These are phyloP conservation scores for Fusarium tuaranense DNA, from an alignment of 2,329 filamentous ascomycete genomes.

Conservation along the genomic window DNA sequence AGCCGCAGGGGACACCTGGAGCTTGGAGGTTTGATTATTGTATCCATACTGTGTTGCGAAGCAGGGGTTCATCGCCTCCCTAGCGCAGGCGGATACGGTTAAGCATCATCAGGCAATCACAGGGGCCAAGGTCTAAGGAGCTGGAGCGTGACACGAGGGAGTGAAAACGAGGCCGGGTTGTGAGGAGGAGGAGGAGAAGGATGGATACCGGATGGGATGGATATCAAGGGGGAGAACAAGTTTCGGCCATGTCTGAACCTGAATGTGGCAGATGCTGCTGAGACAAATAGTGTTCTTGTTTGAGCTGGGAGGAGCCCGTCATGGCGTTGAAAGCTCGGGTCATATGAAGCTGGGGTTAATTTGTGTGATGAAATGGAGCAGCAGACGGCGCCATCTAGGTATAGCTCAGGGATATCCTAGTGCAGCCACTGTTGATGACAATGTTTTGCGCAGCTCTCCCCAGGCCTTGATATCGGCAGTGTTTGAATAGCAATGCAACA, in stretches of 20 bases:
- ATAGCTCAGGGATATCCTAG: constrained; percentile 29
- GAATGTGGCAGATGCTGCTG: constrained; percentile 7
- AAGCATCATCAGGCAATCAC: constrained; percentile 36
- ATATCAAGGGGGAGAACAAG: constrained; percentile 22
- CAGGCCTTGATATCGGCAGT: not conserved
- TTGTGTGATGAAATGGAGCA: not conserved
- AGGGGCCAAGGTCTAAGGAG: constrained; percentile 24
- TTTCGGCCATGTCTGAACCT: constrained; percentile 31
- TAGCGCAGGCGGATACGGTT: constrained; percentile 40
- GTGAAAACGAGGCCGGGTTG: constrained; percentile 11
- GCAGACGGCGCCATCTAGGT: constrained; percentile 5
- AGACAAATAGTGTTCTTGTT: constrained; percentile 13
- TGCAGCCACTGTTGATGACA: constrained; percentile 18
- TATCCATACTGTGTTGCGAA: constrained; percentile 27
- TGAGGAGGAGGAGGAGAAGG: not conserved
- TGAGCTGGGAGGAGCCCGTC: constrained; percentile 12
- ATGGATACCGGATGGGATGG: not conserved
- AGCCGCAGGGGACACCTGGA: constrained; percentile 30
- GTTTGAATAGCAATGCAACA: not conserved
- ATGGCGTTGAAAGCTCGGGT: constrained; percentile 17
- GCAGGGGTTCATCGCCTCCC: constrained; percentile 31
- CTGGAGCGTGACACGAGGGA: constrained; percentile 30
- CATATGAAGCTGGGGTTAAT: constrained; percentile 11
- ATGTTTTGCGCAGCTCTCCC: not conserved
- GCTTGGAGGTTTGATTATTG: constrained; percentile 28